Conservation (phyloP, 1,139 yeast genomes). For the Pneumocystis sp. region DNA sequence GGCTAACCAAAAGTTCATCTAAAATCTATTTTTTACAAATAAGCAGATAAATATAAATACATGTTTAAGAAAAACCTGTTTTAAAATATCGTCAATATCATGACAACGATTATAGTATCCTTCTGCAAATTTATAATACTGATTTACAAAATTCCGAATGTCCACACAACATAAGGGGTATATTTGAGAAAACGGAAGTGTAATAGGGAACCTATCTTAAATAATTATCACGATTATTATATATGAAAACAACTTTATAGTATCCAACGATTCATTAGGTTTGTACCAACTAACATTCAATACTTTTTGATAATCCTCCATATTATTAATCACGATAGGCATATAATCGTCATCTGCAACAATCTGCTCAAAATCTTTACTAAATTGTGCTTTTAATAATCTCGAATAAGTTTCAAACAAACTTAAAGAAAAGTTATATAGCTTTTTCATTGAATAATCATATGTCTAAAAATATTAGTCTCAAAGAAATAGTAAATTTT, state of each 20-base stretch:
- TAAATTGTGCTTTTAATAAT: constrained; percentile 42
- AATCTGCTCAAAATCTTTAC: constrained; percentile 43
- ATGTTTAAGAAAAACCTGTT: neutral
- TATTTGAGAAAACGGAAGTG: constrained; percentile 76
- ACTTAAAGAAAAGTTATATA: constrained; percentile 48
- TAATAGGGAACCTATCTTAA: constrained; percentile 39
- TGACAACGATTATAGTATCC: constrained; percentile 44
- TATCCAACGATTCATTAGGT: constrained; percentile 32
- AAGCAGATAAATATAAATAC: constrained; percentile 23
- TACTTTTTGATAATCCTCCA: constrained; percentile 46
- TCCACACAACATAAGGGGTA: constrained; percentile 77
- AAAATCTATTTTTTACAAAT: constrained; percentile 30
- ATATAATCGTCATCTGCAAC: constrained; percentile 74
- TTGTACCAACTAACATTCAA: constrained; percentile 58
- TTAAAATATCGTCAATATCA: constrained; percentile 21
- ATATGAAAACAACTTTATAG: constrained; percentile 20
- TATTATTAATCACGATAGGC: constrained; percentile 60
- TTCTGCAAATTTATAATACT: constrained; percentile 46
- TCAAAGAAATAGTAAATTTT: neutral
- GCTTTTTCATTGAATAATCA: constrained; percentile 43
- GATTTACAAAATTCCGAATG: constrained; percentile 48
- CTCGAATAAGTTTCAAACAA: constrained; percentile 50
- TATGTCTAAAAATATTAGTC: constrained; percentile 26
- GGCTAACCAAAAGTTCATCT: constrained; percentile 53
- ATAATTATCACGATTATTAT: constrained; percentile 15